Evolutionary conservation across 2,329 filamentous ascomycete genomes (phyloP), one percentile per base, ranked within the genome.

Genomic region (Botrytis galanthina): DNA sequence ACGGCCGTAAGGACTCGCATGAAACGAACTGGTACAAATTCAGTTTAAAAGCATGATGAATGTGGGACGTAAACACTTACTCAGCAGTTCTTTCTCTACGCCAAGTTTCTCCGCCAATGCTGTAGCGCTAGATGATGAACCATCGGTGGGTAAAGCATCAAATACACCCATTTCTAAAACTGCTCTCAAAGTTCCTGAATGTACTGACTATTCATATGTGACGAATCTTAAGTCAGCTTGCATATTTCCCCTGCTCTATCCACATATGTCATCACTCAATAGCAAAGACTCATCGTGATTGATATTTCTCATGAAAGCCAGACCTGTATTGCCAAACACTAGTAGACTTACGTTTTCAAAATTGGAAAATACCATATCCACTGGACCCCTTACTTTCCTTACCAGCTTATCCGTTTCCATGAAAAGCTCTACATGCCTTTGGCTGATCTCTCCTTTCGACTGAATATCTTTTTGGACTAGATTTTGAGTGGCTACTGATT

Each of bases 121-220:
- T 35, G 39, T 72, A 42, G 76, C 78, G 16, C 74, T 74, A 44
- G 72, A 74, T 18, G 67, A 62, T n/a, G 72, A 73, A 20, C 74
- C 75, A 75, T 79, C 75, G 14, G 44, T 29, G 12, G 77, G 76
- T 46, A 79, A 66, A 29, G 39, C 71, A 71, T 78, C 77, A 71
- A 79, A 76, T 35, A 78, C 74, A 26, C 78, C 77, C 76, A 78
- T 78, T 57, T 78, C 77, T 22, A 79, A 62, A 39, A 78, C 59
- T 9, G 74, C 61, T 71, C 77, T 73, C 26, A 78, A 39, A 16
- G 72, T 71, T 60, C 75, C 72, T 35, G 73, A 69, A 48, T 69
- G 51, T 39, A 69, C 63, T 32, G 63, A 72, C 71, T 72, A 69
- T 72, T 44, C 51, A 44, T 29, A 32, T 54, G 61, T 72, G 70